phyloP scores from a whole-genome alignment of 106 monocot species.

The Acanthochlamys bracteata region DNA sequence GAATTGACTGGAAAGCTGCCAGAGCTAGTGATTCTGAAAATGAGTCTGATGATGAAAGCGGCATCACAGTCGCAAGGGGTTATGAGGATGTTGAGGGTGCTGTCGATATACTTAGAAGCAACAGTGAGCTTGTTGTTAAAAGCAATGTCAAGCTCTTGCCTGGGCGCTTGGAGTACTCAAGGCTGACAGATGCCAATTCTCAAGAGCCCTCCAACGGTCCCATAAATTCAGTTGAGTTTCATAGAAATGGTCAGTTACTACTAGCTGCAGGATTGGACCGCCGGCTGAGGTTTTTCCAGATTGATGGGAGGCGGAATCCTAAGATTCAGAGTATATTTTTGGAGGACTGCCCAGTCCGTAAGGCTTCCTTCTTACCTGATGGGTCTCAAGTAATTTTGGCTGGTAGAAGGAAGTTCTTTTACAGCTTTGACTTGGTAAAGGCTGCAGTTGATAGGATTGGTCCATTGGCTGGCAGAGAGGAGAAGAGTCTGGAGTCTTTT shows the following conservation, averaged over 20 bases:
- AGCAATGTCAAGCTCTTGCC: slow-evolving; percentile 51
- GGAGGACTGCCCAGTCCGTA: slow-evolving; percentile 66
- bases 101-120: slow-evolving; percentile 44
- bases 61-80: slow-evolving; percentile 24
- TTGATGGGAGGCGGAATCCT: slow-evolving; percentile 80
- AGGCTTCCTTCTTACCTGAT: slow-evolving; percentile 78
- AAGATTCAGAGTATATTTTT: slow-evolving; percentile 68
- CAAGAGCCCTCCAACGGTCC: slow-evolving; percentile 57
- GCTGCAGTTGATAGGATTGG: slow-evolving; percentile 59
- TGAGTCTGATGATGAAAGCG: slow-evolving; percentile 38
- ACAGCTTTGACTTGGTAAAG: slow-evolving; percentile 74
- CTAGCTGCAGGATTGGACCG: slow-evolving; percentile 58
- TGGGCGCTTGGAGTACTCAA: slow-evolving; percentile 61
- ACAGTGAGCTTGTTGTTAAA: slow-evolving; percentile 47
- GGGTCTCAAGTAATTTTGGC: slow-evolving; percentile 75
- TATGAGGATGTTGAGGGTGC: slow-evolving; percentile 14
- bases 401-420: slow-evolving; percentile 83
- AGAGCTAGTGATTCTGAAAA: slow-evolving; percentile 17
- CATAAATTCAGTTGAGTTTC: slow-evolving; percentile 79
- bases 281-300: slow-evolving; percentile 68
- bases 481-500: slow-evolving; percentile 77
- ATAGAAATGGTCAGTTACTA: slow-evolving; percentile 72
- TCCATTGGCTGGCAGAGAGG: slow-evolving; percentile 69
- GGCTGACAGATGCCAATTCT: slow-evolving; percentile 60
- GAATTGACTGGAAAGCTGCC: slow-evolving; percentile 2